Percentiles rank a stretch among this genome's conserved stretches.
phyloP scores from a whole-genome alignment of 2,329 filamentous ascomycete species.

The Madurella mycetomatis region DNA sequence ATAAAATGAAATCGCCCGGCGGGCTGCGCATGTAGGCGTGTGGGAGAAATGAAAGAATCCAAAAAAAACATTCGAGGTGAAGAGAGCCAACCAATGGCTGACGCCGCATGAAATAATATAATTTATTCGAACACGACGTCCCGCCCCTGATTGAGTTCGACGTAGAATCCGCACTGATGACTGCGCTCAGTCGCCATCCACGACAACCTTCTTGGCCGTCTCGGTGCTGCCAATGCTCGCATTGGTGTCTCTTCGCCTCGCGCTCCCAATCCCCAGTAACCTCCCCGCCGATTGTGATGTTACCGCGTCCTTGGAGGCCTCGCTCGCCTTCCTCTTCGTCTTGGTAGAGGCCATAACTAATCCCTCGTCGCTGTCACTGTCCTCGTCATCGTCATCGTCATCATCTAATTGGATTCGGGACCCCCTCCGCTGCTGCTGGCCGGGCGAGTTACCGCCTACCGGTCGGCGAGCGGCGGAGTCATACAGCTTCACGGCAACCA shows the following conservation, averaged over 20 bases:
- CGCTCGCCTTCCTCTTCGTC: conserved; percentile 38
- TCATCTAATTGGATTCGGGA: conserved; percentile 14
- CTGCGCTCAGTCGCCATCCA: conserved; percentile 30
- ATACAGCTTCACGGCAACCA: conserved; percentile 15
- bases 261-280: conserved; percentile 27
- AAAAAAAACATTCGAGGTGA: too few relatives aligned
- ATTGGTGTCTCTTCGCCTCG: conserved; percentile 54
- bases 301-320: not conserved
- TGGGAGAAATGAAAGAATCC: too few relatives aligned
- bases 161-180: not conserved
- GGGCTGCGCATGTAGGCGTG: too few relatives aligned
- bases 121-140: not conserved
- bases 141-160: not conserved
- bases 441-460: not conserved
- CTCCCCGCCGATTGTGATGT: not conserved
- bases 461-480: not conserved
- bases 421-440: conserved; percentile 6
- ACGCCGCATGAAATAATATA: not conserved
- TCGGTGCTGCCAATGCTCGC: conserved; percentile 59
- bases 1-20: too few relatives aligned
- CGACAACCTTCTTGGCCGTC: conserved; percentile 55
- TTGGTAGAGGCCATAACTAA: conserved; percentile 46
- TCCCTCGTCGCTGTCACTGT: conserved; percentile 52
- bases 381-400: conserved; percentile 44
- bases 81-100: too few relatives aligned